Conservation (phyloP, 2,329 filamentous ascomycete genomes). For the Colletotrichum aenigma region DNA sequence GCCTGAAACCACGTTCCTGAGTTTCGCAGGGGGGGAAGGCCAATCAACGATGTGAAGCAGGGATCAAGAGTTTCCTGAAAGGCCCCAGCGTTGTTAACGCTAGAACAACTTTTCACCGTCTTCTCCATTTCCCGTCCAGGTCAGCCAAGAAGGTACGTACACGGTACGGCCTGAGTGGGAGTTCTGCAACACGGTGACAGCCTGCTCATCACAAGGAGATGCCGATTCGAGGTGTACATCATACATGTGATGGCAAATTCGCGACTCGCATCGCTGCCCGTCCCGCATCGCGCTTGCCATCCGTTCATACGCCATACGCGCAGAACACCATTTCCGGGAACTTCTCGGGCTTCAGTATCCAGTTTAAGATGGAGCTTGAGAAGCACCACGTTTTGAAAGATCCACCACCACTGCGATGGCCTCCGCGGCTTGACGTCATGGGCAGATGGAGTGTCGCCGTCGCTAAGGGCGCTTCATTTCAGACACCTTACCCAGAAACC, state of each 20-base stretch:
- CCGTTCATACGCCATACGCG: neutral
- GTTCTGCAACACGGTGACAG: neutral
- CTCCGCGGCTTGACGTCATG: conserved; percentile 12
- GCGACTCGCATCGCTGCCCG: neutral
- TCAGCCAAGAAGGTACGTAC: neutral
- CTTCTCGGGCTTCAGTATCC: conserved; percentile 9
- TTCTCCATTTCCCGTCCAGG: neutral
- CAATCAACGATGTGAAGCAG: conserved; percentile 8
- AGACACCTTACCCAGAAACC: conserved; percentile 17
- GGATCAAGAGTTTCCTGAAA: neutral
- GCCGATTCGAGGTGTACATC: neutral
- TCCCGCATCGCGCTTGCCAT: neutral
- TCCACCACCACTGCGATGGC: neutral
- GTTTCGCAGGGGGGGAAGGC: neutral
- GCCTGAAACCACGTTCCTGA: conserved; percentile 20
- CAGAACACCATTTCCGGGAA: neutral
- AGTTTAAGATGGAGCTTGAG: neutral
- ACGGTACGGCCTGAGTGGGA: neutral
- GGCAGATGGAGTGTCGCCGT: neutral
- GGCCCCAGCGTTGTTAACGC: neutral
- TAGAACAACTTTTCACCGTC: conserved; percentile 16
- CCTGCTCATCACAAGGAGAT: neutral
- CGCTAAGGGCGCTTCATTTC: conserved; percentile 15
- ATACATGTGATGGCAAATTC: conserved; percentile 3
- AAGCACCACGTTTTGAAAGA: conserved; percentile 6